A percentile compares a stretch with the other conserved stretches of the same genome.
Conservation (phyloP, 805 yeast species). For the Nakazawaea pomicola region DNA sequence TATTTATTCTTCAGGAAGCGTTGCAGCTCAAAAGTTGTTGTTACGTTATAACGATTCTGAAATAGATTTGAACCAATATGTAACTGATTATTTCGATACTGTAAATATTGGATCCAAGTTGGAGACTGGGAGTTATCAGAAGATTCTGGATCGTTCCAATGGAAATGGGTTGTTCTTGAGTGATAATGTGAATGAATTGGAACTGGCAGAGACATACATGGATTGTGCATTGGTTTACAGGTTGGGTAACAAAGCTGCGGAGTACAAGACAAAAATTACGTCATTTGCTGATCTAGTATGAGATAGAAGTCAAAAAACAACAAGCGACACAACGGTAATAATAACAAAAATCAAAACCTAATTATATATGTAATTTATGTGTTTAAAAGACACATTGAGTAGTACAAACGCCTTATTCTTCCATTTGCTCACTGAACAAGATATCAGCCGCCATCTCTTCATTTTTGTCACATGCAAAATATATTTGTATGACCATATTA, state of each 20-base stretch:
- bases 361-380: too few species aligned
- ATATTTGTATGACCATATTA: conserved; percentile 82
- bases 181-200: conserved; percentile 74
- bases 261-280: conserved; percentile 27
- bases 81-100: conserved; percentile 79
- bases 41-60: conserved; percentile 55
- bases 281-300: conserved; percentile 24
- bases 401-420: conserved; percentile 13
- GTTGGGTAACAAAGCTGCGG: conserved; percentile 63
- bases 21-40: conserved; percentile 78
- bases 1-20: conserved; percentile 87
- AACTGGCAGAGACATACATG: conserved; percentile 65
- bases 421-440: conserved; percentile 58
- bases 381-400: too few species aligned
- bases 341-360: neutral
- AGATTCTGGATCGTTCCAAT: conserved; percentile 42
- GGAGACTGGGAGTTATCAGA: conserved; percentile 50
- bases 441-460: conserved; percentile 96
- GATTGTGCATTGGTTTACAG: conserved; percentile 54
- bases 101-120: conserved; percentile 74
- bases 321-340: neutral
- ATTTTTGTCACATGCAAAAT: conserved; percentile 96
- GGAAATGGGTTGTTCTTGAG: conserved; percentile 58
- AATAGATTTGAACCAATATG: conserved; percentile 45
- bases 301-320: neutral